These are phyloP conservation scores for Davidsoniella virescens DNA, from an alignment of 2,329 filamentous ascomycete species.

Conservation along the genomic window DNA sequence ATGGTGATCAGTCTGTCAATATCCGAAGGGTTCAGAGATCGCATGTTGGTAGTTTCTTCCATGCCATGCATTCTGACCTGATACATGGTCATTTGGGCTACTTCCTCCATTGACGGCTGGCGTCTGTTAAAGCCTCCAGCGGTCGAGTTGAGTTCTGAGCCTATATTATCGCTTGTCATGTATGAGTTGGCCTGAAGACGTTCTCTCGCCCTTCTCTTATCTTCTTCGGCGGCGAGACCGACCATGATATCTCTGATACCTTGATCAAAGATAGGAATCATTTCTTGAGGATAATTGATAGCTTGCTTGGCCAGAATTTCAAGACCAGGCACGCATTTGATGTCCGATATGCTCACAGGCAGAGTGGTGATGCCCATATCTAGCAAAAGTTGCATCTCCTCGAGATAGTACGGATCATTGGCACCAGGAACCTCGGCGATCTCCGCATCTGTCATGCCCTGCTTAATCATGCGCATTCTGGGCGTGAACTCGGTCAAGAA, in stretches of 20 bases:
- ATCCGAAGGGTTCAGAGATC: conserved; percentile 87
- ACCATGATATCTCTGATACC: conserved; percentile 85
- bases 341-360: conserved; percentile 74
- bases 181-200: conserved; percentile 37
- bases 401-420: conserved; percentile 66
- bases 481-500: conserved; percentile 83
- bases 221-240: conserved; percentile 69
- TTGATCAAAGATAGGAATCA: conserved; percentile 93
- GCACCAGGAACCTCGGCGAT: conserved; percentile 53
- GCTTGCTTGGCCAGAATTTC: conserved; percentile 91
- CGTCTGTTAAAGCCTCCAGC: conserved; percentile 23
- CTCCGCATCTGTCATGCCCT: conserved; percentile 66
- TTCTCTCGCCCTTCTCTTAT: conserved; percentile 30
- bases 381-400: conserved; percentile 80
- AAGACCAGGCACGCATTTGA: conserved; percentile 85
- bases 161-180: conserved; percentile 29
- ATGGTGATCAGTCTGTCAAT: conserved; percentile 93
- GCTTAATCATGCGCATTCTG: conserved; percentile 85
- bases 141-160: conserved; percentile 30
- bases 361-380: conserved; percentile 68
- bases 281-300: conserved; percentile 87
- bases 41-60: conserved; percentile 73
- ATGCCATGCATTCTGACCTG: conserved; percentile 81
- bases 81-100: conserved; percentile 66
- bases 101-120: conserved; percentile 52